Base-by-base conservation (phyloP, 2,329 filamentous ascomycete species). In the Aspergillus pseudotamarii region DNA sequence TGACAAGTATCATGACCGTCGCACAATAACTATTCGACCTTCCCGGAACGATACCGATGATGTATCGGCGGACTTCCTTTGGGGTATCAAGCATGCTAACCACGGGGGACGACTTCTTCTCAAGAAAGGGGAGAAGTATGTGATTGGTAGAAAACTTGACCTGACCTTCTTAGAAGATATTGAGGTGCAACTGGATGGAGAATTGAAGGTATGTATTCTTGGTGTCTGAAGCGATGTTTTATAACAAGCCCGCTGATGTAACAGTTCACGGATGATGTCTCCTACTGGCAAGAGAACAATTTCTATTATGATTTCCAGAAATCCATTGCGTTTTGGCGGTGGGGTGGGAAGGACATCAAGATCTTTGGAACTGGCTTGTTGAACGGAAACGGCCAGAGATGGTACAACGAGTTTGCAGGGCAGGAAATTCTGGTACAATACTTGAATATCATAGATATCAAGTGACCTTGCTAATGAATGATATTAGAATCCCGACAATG, bases 261-360 rank as follows among this genome's bases (percentile, higher is more conserved):
- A 32, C 57, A 80, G 76, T 83, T 83, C 69, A 82, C 80, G 30
- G 76, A 83, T 59, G 78, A 82, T 53, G 80, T 82, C 48, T 70
- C 76, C 5, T 83, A 82, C 69, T 83, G 81, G 81, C 80, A 84
- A 73, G 75, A 72, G 32, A 83, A 84, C 69, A 76, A 83, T 70
- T 84, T 83, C 71, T 83, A 80, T 64, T 82, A 84, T 59, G 75
- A 75, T 11, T 84, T 84, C 71, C 82, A 84, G 62, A 82, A 82
- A 65, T 86, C 83, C 3, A 84, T 88, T 60, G 86, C 86, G 61
- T 89, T 88, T 69, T 88, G 85, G 84, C 84, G 87, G 57, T 89
- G 86, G 86, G 86, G 86, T 60, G 87, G 87, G 12, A 81, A 85
- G 65, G 79, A 87, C 65, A 85, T 89, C 71, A 85, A 83, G 65